Conservation (phyloP, 148 eudicot genomes). For the Rhododendron vialii region DNA sequence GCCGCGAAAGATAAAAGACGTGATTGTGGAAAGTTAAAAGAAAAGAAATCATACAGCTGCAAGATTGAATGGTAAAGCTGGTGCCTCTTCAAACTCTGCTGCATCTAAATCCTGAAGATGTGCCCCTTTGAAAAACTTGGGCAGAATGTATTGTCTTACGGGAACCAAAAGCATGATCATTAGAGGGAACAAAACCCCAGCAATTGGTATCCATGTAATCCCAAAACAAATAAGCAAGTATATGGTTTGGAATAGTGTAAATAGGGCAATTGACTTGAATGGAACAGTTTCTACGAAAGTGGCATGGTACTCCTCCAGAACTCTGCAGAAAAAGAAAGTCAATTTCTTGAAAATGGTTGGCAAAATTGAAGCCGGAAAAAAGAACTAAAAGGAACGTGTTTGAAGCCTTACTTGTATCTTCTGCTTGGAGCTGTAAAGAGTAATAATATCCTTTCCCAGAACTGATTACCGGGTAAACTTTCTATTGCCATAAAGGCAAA, state of each 20-base stretch:
- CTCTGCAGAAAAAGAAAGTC: constrained; percentile 32
- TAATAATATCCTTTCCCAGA: constrained; percentile 85
- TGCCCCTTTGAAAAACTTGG: constrained; percentile 77
- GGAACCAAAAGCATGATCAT: constrained; percentile 98
- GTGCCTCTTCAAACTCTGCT: constrained; percentile 91
- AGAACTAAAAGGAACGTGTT: background rate
- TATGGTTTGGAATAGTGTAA: constrained; percentile 78
- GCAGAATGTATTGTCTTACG: constrained; percentile 79
- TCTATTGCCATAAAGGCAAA: constrained; percentile 99
- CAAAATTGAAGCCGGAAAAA: background rate
- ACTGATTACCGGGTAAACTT: constrained; percentile 98
- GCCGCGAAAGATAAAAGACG: background rate
- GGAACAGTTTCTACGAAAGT: constrained; percentile 92
- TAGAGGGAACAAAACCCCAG: constrained; percentile 93
- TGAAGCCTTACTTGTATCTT: constrained; percentile 64
- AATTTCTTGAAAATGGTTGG: background rate
- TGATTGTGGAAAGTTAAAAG: constrained; percentile 58
- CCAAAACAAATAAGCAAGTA: constrained; percentile 89
- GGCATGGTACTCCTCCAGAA: constrained; percentile 82
- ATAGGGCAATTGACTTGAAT: constrained; percentile 65
- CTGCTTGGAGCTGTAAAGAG: constrained; percentile 95
- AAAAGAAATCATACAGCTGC: constrained; percentile 9
- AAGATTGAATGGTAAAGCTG: constrained; percentile 54
- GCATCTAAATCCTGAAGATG: constrained; percentile 98
- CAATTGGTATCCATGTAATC: constrained; percentile 93